Evolutionary conservation across 176 grass and related monocot species (phyloP).

Genomic region (Raddia distichophylla): DNA sequence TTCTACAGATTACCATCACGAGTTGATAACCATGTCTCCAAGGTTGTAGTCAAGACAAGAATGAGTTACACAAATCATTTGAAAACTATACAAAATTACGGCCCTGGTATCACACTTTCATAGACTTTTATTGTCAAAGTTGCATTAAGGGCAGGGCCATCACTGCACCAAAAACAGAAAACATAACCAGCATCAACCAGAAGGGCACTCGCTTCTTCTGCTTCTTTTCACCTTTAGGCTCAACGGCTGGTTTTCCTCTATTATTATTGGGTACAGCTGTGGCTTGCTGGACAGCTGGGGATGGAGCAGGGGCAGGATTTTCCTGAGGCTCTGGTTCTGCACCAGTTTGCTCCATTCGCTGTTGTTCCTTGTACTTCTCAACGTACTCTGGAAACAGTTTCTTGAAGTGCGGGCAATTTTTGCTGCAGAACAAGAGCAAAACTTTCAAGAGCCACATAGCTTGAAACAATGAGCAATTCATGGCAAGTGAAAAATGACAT

Average conservation of each 20-base stretch:
- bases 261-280: constrained; percentile 33
- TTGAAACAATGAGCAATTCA: not conserved
- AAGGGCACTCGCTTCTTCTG: constrained; percentile 77
- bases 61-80: constrained; percentile 48
- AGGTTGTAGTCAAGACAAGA: constrained; percentile 35
- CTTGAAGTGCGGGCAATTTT: constrained; percentile 89
- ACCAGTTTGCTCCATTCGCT: constrained; percentile 34
- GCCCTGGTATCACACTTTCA: constrained; percentile 23
- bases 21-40: constrained; percentile 30
- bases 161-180: constrained; percentile 79
- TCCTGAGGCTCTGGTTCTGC: constrained; percentile 49
- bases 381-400: constrained; percentile 96
- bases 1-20: constrained; percentile 51
- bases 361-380: constrained; percentile 79
- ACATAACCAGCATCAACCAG: constrained; percentile 81
- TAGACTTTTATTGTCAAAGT: constrained; percentile 59
- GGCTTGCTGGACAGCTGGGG: constrained; percentile 38
- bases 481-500: not conserved
- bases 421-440: constrained; percentile 52
- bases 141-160: constrained; percentile 99
- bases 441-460: not conserved
- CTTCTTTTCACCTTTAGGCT: constrained; percentile 45
- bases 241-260: constrained; percentile 1
- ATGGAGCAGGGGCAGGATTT: constrained; percentile 40
- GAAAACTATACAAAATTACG: constrained; percentile 85